Evolutionary conservation across 2,329 filamentous ascomycete species (phyloP), one percentile per base, ranked within the genome.

Genomic region (Fusarium begoniae): DNA sequence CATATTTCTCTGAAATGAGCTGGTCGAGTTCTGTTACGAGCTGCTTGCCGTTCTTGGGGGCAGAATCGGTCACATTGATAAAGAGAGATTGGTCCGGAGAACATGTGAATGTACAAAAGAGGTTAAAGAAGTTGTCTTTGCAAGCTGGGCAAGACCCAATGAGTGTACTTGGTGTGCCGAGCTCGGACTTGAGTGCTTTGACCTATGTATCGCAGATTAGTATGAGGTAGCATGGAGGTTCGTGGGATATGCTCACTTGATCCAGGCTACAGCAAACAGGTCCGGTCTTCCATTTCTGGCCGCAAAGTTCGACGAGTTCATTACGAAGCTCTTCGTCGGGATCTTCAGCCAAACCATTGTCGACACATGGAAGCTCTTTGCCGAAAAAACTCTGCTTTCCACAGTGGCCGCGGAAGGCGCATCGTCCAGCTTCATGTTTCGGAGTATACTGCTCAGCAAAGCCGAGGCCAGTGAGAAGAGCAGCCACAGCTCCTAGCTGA

Each of bases 61-160:
- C 88, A 1, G 92, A 93, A 60, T 91, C 84, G 17, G 96, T 98
- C 48, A 99, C 91, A 79, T 99, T 99, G 81, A 99, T 87, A 80
- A 99, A 99, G 0, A 97, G 86, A 1, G 95, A 98, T 82, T 99
- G 96, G 79, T 99, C 93, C 11, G 97, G 96, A 9, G 96, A 99
- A 85, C 97, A 99, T 6, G 95, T 98, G 80, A 99, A 98, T 9
- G 95, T 97, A 85, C 96, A 99, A 83, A 99, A 99, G 50, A 97
- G 87, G 85, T 99, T 97, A 87, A 94, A 98, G 86, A 99, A 99
- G 86, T 99, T 99, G 78, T 95, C 93, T 83, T 96, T 97, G 89
- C 96, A 99, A 38, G 97, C 96, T 4, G 96, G 96, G 81, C 96
- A 99, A 15, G 95, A 94, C 32, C 95, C 92, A 81, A 99, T 95